Conservation (phyloP, 805 yeast genomes). For the Komagataella mondaviorum region DNA sequence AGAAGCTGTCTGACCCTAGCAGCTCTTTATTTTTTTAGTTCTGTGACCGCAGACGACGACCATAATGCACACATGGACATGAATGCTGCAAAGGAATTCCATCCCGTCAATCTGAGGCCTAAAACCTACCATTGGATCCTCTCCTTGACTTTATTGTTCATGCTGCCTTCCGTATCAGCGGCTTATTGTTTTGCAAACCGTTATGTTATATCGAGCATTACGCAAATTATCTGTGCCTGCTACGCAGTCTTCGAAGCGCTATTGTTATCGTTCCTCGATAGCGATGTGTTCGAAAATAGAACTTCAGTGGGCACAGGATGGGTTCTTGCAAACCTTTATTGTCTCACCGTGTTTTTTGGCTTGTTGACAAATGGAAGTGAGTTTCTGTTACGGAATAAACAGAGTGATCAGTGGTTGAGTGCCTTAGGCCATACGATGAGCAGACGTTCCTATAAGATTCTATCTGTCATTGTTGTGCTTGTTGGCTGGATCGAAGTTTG, state of each 20-base stretch:
- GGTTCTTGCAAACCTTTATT: constrained; percentile 36
- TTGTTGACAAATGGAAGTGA: constrained; percentile 40
- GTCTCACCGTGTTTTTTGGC: constrained; percentile 38
- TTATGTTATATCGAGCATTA: constrained; percentile 25
- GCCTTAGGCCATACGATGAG: constrained; percentile 23
- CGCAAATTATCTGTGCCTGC: constrained; percentile 31
- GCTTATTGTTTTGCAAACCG: constrained; percentile 41
- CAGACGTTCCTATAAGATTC: constrained; percentile 23
- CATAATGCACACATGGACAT: too few relatives aligned
- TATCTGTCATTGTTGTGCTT: constrained; percentile 32
- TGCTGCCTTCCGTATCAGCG: constrained; percentile 44
- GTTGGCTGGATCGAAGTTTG: constrained; percentile 73
- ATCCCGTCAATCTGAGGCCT: constrained; percentile 20
- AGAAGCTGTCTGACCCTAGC: too few relatives aligned
- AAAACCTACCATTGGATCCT: constrained; percentile 56
- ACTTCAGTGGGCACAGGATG: constrained; percentile 60
- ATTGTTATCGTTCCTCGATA: constrained; percentile 49
- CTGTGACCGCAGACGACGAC: too few relatives aligned
- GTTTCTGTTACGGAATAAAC: constrained; percentile 20
- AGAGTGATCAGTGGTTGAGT: constrained; percentile 20
- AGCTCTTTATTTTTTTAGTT: too few relatives aligned
- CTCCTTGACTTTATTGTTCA: constrained; percentile 29
- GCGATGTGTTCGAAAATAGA: constrained; percentile 49
- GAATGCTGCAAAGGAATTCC: too few relatives aligned
- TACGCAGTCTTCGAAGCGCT: constrained; percentile 46